Evolutionary conservation across 331 rosid species (phyloP), one percentile per base, ranked within the genome.

Genomic region (Cucumis variabilis): DNA sequence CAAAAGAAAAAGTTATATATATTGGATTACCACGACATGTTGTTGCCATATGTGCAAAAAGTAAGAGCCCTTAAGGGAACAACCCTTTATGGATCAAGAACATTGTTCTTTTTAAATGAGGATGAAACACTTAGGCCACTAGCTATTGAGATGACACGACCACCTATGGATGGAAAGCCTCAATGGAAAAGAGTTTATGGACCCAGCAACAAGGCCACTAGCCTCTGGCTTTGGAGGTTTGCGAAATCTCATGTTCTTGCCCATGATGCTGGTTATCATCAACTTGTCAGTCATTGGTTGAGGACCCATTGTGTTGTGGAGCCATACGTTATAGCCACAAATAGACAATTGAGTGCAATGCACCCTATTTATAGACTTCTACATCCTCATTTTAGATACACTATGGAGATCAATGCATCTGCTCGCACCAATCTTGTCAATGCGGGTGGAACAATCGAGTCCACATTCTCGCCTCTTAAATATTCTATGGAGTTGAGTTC

Each of bases 241-340:
- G 96, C 93, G 28, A 92, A 93, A 85, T 89, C 89, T 79, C 96
- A 93, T 24, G 92, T 92, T n/a, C 90, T 91, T 84, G 91, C 94
- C 80, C 91, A 93, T 58, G 94, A 93, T 7, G 76, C 92, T 50
- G 84, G 91, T 3, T 76, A 83, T 63, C 96, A 92, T 75, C 93
- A 93, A 90, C 93, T 93, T n/a, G 87, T 93, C 27, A 85, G 87
- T 85, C 94, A 93, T 46, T 93, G 94, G 95, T 65, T 92, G 60
- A 88, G 91, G 9, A 91, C 90, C 33, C 94, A 93, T 5, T 67
- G 89, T 4, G 79, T 67, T 0, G 63, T 88, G 55, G 93, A 93
- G 28, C 94, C 96, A 4, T 86, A 87, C 15, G 55, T 87, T 13
- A 88, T 93, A 27, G 94, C 96, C 24, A 70, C 92, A 5, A 74